Evolutionary conservation across 1,139 yeast species (phyloP).

Genomic region (Taiozyma sp.): DNA sequence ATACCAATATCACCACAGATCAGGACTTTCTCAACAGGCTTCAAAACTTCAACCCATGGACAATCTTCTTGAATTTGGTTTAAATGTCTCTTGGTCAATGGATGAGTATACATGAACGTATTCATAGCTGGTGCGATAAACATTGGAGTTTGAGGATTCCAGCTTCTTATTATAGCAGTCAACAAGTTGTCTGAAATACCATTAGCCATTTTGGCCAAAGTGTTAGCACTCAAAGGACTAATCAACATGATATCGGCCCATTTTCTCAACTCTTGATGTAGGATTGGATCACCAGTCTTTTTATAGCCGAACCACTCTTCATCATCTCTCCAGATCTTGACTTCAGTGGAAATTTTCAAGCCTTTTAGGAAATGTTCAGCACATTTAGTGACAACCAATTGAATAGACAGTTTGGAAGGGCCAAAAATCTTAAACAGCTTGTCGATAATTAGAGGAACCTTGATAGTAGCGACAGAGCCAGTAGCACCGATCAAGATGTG

Average conservation of each 20-base stretch:
- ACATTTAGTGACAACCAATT: constrained; percentile 76
- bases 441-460: constrained; percentile 82
- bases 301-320: constrained; percentile 81
- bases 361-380: constrained; percentile 84
- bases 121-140: constrained; percentile 97
- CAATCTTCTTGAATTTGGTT: constrained; percentile 53
- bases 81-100: constrained; percentile 84
- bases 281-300: constrained; percentile 53
- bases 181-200: constrained; percentile 89
- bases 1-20: constrained; percentile 96
- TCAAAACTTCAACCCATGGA: constrained; percentile 74
- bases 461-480: constrained; percentile 95
- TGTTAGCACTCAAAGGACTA: constrained; percentile 93
- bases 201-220: constrained; percentile 84
- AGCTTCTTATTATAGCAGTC: constrained; percentile 80
- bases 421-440: constrained; percentile 76
- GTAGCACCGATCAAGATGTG: constrained; percentile 90
- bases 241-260: constrained; percentile 95
- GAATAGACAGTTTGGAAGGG: constrained; percentile 67
- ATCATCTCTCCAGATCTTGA: constrained; percentile 88
- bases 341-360: constrained; percentile 72
- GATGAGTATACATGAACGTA: constrained; percentile 93
- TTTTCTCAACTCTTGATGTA: constrained; percentile 84
- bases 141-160: constrained; percentile 89
- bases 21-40: constrained; percentile 89